Evolutionary conservation across 257 asterid species (phyloP).

Genomic region (Ilex aquifolium): DNA sequence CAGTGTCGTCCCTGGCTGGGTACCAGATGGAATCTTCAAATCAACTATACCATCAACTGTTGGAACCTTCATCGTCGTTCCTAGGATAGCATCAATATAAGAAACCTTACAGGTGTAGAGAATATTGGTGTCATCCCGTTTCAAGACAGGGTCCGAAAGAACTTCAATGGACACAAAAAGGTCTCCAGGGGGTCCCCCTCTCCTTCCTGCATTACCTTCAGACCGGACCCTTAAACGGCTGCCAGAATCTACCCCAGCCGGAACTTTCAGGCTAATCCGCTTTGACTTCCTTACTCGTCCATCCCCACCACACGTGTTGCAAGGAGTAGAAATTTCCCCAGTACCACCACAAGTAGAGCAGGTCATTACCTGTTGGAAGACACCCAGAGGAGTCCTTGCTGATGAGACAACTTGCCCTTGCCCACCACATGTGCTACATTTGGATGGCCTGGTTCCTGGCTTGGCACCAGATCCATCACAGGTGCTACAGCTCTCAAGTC

Average conservation of each 20-base stretch:
- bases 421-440: slow-evolving; percentile 79
- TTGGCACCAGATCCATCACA: slow-evolving; percentile 95
- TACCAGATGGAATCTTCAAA: slow-evolving; percentile 80
- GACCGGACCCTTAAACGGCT: slow-evolving; percentile 84
- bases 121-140: slow-evolving; percentile 82
- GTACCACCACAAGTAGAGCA: slow-evolving; percentile 83
- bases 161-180: slow-evolving; percentile 82
- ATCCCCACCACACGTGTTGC: slow-evolving; percentile 76
- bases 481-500: slow-evolving; percentile 83
- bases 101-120: slow-evolving; percentile 86
- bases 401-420: slow-evolving; percentile 92
- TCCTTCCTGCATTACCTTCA: slow-evolving; percentile 85
- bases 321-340: slow-evolving; percentile 82
- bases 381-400: slow-evolving; percentile 90
- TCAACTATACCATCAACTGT: slow-evolving; percentile 92
- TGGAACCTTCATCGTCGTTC: slow-evolving; percentile 76
- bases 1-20: slow-evolving; percentile 89
- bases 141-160: slow-evolving; percentile 64
- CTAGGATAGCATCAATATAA: slow-evolving; percentile 81
- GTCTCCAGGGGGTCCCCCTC: slow-evolving; percentile 94
- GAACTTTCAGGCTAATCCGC: slow-evolving; percentile 91
- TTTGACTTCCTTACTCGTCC: slow-evolving; percentile 81
- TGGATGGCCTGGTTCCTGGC: slow-evolving; percentile 73
- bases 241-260: slow-evolving; percentile 88
- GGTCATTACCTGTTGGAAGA: slow-evolving; percentile 92